Evolutionary conservation across 805 yeast species (phyloP), one percentile per base, ranked within the genome.

Genomic region (Suhomyces faveliae): DNA sequence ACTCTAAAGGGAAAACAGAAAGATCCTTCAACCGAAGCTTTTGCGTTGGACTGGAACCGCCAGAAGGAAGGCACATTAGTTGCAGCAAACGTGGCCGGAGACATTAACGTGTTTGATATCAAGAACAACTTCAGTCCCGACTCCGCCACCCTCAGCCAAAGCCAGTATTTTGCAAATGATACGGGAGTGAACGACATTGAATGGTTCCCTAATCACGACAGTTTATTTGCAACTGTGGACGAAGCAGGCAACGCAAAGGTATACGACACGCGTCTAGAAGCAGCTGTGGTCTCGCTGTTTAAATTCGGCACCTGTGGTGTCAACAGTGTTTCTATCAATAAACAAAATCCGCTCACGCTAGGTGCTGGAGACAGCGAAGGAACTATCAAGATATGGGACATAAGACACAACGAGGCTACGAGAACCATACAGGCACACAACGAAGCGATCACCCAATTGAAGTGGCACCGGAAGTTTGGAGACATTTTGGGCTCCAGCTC

Each of bases 41-140:
- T 83, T 63, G 89, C 91, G 0, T 56, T 89, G 4, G 79, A 80
- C 48, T 91, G 97, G 96, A 89, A 88, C 59, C 61, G 64, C 8
- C 78, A 75, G 45, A 68, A 61, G 13, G 85, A 85, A 57, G 95
- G 91, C 0, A 61, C 64, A 4, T 58, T 87, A 29, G 71, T 83
- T 0, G 68, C 85, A 1, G 87, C 84, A 2, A 77, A 87, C 19
- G 75, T 82, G 56, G 83, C 78, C 51, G 94, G 94, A 2, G 59
- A 72, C 5, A 66, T 88, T 2, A 80, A 80, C 20, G 53, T 87
- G 2, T 89, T 87, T 84, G 92, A 91, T 60, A 66, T 91, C 1
- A 77, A 67, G 11, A 78, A 70, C 49, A 55, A 63, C 45, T 56
- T 44, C 12, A 37, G 40, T 10, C 17, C 42, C 8, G n/a, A 17